Percentiles rank a stretch among this genome's conserved stretches.
phyloP scores from a whole-genome alignment of 2,329 filamentous ascomycete species.

The Stagonosporopsis chrysanthemi region DNA sequence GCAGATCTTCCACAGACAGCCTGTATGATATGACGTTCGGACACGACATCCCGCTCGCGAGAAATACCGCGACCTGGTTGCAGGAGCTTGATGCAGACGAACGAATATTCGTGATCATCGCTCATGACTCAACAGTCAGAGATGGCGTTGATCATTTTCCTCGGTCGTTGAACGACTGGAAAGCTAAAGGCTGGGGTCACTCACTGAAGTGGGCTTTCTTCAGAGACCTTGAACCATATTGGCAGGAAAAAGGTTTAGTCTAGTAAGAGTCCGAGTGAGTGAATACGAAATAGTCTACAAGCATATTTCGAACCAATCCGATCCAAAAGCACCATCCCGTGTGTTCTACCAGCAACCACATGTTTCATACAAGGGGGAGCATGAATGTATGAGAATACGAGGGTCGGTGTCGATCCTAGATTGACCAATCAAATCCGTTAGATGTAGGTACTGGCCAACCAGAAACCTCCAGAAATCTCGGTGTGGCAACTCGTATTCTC shows the following conservation, averaged over 20 bases:
- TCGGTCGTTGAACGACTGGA: slow-evolving; percentile 34
- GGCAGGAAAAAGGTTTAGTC: slow-evolving; percentile 20
- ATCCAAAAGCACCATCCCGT: neutral
- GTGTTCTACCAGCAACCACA: neutral
- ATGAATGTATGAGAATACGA: too few species aligned
- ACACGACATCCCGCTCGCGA: slow-evolving; percentile 29
- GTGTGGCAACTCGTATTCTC: too few species aligned
- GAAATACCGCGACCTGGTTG: slow-evolving; percentile 28
- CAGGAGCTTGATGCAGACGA: slow-evolving; percentile 35
- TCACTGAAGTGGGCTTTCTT: slow-evolving; percentile 38
- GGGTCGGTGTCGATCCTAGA: too few species aligned
- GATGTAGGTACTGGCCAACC: too few species aligned
- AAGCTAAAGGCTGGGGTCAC: slow-evolving; percentile 33
- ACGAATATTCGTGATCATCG: slow-evolving; percentile 36
- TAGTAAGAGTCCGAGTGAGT: neutral
- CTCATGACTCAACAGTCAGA: slow-evolving; percentile 37
- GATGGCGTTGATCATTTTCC: slow-evolving; percentile 38
- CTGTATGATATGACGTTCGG: slow-evolving; percentile 31
- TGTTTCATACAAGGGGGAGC: neutral
- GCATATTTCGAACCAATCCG: neutral
- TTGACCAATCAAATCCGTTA: too few species aligned
- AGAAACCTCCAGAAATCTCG: too few species aligned
- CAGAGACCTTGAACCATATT: slow-evolving; percentile 29
- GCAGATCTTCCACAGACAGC: slow-evolving; percentile 13
- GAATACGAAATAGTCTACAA: neutral